Conservation (phyloP, 495 filamentous ascomycete genomes). For the Thermochaetoides thermophila region DNA sequence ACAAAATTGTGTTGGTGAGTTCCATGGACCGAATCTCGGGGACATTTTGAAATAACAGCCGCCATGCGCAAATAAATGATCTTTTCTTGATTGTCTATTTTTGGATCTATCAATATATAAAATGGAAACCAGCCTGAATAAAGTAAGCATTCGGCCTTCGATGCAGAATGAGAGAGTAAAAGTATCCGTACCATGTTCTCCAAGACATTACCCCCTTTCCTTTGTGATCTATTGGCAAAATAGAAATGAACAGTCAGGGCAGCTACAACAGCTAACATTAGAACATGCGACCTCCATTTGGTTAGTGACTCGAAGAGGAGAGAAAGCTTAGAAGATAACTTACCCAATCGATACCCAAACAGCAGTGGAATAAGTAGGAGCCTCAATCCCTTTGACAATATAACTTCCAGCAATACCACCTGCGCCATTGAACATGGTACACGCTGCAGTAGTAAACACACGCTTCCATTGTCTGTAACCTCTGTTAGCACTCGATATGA, state of each 20-base stretch:
- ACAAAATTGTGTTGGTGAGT: too few species aligned
- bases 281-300: slow-evolving; percentile 33
- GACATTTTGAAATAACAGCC: too few species aligned
- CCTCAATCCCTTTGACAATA: slow-evolving; percentile 53
- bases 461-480: slow-evolving; percentile 53
- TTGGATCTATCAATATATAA: slow-evolving; percentile 12
- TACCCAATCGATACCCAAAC: slow-evolving; percentile 59
- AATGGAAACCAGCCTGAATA: slow-evolving; percentile 11
- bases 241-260: slow-evolving; percentile 49
- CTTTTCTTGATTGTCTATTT: too few species aligned
- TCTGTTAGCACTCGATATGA: slow-evolving; percentile 3
- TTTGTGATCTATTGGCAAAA: slow-evolving; percentile 33
- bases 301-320: neutral
- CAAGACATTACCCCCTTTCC: neutral
- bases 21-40: too few species aligned
- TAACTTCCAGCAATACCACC: slow-evolving; percentile 66
- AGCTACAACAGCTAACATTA: slow-evolving; percentile 48
- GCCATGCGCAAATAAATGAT: too few species aligned
- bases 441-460: slow-evolving; percentile 51
- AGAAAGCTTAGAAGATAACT: neutral
- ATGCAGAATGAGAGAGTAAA: neutral
- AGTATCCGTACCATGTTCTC: slow-evolving; percentile 10
- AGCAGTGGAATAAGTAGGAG: slow-evolving; percentile 53
- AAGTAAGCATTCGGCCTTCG: neutral
- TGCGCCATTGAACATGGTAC: slow-evolving; percentile 57